Conservation (phyloP, 179 eudicot species). For the Silene vulgaris region DNA sequence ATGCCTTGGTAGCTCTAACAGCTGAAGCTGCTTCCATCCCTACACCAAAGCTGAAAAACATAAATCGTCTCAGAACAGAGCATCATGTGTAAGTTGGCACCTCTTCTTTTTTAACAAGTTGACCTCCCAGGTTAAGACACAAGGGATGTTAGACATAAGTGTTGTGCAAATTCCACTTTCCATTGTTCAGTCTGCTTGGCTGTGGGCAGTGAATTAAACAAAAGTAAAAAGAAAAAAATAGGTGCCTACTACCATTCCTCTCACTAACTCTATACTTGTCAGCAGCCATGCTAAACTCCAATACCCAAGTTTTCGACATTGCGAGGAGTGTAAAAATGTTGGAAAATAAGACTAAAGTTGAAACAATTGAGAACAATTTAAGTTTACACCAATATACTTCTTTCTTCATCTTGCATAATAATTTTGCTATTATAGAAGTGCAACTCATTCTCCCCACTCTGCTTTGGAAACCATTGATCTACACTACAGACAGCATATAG, state of each 20-base stretch:
- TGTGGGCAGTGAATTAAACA: background rate
- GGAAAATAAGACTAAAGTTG: background rate
- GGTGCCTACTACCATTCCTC: background rate
- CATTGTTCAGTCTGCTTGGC: background rate
- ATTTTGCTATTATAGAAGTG: background rate
- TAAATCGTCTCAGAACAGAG: conserved; percentile 56
- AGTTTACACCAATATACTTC: background rate
- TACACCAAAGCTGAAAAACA: conserved; percentile 55
- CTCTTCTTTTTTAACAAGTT: background rate
- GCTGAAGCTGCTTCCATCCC: conserved; percentile 58
- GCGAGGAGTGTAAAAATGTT: background rate
- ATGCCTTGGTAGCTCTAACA: conserved; percentile 50
- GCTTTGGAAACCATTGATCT: background rate
- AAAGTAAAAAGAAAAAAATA: background rate
- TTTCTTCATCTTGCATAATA: background rate
- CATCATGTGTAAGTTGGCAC: conserved; percentile 61
- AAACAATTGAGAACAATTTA: background rate
- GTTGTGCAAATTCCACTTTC: background rate
- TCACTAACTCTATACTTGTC: background rate
- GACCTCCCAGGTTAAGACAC: background rate
- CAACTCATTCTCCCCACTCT: background rate
- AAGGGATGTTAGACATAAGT: background rate
- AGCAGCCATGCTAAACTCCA: background rate
- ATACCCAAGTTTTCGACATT: background rate
- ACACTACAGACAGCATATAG: background rate